Conservation (phyloP, 75 land plant species). For the Sequoiadendron giganteum region DNA sequence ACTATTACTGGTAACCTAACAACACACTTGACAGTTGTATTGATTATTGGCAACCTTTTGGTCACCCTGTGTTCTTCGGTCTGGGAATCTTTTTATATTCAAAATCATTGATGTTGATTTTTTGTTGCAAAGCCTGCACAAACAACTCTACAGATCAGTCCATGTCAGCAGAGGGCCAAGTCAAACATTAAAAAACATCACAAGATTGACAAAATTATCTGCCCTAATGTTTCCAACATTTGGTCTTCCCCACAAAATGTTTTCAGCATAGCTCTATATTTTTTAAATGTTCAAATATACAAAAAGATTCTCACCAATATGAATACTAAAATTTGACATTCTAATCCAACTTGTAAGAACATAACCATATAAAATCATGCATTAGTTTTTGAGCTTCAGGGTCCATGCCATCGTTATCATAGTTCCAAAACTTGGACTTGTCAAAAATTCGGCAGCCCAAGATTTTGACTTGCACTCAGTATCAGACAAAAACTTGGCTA, state of each 20-base stretch:
- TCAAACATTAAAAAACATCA: not conserved
- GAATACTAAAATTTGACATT: not conserved
- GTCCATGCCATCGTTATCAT: not conserved
- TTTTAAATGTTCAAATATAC: not conserved
- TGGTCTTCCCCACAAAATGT: not conserved
- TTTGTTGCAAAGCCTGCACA: constrained; percentile 57
- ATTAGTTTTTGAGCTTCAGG: not conserved
- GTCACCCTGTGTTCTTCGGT: constrained; percentile 35
- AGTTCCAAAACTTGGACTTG: too few species aligned
- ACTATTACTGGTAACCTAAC: not conserved
- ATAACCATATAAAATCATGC: not conserved
- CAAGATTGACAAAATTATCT: not conserved
- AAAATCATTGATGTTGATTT: constrained; percentile 61
- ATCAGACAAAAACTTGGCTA: too few species aligned
- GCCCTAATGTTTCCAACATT: not conserved
- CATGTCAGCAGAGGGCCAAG: not conserved
- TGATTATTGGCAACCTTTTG: not conserved
- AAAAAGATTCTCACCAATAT: not conserved
- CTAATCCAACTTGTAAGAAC: not conserved
- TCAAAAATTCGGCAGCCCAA: too few species aligned
- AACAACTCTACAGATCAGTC: constrained; percentile 7
- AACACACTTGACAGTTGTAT: not conserved
- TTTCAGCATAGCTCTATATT: not conserved
- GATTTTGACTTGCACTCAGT: too few species aligned
- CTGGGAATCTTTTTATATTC: constrained; percentile 75